A percentile compares a stretch with the other conserved stretches of the same genome.
Evolutionary conservation across 371 early-diverging fungal genomes (phyloP).

Genomic region (Mortierella polycephala): DNA sequence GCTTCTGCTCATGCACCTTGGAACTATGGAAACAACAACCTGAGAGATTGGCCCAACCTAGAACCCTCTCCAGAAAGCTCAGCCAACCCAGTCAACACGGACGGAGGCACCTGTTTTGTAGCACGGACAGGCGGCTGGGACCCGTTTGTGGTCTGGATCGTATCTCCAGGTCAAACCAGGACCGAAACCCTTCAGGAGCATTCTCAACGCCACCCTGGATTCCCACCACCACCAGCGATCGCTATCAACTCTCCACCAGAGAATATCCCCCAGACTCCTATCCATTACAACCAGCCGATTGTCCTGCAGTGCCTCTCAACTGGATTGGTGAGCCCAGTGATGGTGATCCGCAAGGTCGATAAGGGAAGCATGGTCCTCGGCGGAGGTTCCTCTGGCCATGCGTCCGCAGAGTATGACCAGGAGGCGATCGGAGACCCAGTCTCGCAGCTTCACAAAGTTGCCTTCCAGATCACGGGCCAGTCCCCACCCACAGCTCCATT

Average conservation of each 20-base stretch:
- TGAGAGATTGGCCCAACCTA: conserved; percentile 49
- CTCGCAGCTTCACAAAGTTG: conserved; percentile 91
- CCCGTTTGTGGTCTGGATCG: conserved; percentile 90
- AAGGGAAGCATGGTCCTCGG: conserved; percentile 83
- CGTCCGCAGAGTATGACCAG: conserved; percentile 53
- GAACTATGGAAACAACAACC: conserved; percentile 54
- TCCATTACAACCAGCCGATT: conserved; percentile 86
- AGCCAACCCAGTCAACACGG: conserved; percentile 60
- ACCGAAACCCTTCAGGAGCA: conserved; percentile 64
- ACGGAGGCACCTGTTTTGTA: conserved; percentile 77
- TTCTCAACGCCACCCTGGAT: conserved; percentile 57
- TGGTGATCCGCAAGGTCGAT: conserved; percentile 87
- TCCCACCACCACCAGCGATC: conserved; percentile 82
- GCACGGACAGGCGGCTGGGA: conserved; percentile 87
- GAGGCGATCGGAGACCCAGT: conserved; percentile 79
- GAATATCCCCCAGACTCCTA: conserved; percentile 67
- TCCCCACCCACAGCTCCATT: conserved; percentile 55
- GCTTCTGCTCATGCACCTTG: conserved; percentile 56
- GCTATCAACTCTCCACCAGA: conserved; percentile 65
- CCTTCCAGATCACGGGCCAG: conserved; percentile 80
- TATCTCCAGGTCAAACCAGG: conserved; percentile 70
- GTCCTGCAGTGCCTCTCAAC: conserved; percentile 85
- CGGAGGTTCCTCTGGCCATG: conserved; percentile 57
- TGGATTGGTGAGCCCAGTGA: conserved; percentile 83
- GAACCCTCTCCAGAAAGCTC: conserved; percentile 39